A percentile compares a stretch with the other conserved stretches of the same genome.
Evolutionary conservation across 2,329 filamentous ascomycete species (phyloP).

Genomic region (Parafenestella ontariensis): DNA sequence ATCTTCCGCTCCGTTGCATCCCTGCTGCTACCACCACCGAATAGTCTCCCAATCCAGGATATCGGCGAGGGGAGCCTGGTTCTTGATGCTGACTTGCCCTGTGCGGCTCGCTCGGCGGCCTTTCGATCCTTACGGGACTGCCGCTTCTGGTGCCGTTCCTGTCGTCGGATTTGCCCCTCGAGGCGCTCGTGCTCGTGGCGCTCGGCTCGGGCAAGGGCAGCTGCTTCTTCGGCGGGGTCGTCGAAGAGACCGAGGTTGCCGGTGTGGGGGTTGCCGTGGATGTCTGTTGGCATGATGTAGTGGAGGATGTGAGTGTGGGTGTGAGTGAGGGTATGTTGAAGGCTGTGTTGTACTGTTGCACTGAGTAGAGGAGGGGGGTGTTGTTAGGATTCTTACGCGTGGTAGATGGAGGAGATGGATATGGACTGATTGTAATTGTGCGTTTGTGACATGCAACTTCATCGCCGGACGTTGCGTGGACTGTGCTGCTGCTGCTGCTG

Average conservation of each 20-base stretch:
- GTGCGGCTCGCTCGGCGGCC: neutral
- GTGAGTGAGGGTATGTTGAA: no score
- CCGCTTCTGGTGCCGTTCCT: constrained; percentile 1
- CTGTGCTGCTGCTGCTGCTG: no score
- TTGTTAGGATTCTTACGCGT: neutral
- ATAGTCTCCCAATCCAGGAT: neutral
- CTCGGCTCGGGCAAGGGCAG: neutral
- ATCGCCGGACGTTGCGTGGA: neutral
- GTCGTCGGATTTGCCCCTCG: constrained; percentile 1
- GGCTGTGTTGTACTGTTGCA: no score
- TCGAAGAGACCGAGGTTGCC: constrained; percentile 28
- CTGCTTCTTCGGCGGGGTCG: constrained; percentile 14
- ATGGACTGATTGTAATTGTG: neutral
- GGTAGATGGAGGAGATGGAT: neutral
- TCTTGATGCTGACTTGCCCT: constrained; percentile 3
- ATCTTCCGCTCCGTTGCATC: neutral
- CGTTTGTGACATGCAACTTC: neutral
- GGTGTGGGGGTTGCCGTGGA: constrained; percentile 16
- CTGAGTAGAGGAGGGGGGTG: neutral
- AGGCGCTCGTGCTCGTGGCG: constrained; percentile 3
- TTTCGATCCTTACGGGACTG: constrained; percentile 1
- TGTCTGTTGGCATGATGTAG: constrained; percentile 14
- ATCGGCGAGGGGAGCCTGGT: neutral
- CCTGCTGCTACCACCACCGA: neutral
- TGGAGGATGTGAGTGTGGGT: no score